phyloP scores from a whole-genome alignment of 2,329 filamentous ascomycete genomes.

The Fusarium pseudograminearum region DNA sequence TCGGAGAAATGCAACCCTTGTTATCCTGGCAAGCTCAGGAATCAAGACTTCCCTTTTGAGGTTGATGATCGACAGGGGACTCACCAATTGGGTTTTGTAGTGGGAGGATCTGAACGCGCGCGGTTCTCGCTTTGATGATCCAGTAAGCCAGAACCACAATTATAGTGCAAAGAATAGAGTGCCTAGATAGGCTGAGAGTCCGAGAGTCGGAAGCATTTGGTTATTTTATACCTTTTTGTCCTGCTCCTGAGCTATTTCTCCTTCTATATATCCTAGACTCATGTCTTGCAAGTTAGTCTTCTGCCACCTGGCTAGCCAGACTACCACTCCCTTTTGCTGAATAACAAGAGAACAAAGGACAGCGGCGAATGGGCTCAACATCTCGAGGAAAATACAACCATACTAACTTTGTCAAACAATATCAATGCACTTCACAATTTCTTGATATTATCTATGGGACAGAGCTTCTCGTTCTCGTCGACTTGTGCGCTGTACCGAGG shows the following conservation, averaged over 20 bases:
- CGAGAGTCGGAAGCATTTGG: background rate
- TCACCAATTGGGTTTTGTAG: conserved; percentile 1
- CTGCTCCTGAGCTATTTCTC: background rate
- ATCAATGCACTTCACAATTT: background rate
- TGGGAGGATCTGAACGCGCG: background rate
- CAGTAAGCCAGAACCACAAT: background rate
- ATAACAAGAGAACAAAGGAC: background rate
- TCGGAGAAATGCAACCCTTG: conserved; percentile 16
- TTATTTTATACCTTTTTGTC: background rate
- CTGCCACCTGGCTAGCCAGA: background rate
- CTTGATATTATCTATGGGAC: too few species aligned
- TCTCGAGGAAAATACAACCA: too few species aligned
- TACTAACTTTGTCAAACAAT: background rate
- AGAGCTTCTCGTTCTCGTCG: background rate
- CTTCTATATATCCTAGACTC: background rate
- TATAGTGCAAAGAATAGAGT: background rate
- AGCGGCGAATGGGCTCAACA: background rate
- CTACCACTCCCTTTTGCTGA: background rate
- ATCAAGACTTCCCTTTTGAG: conserved; percentile 7
- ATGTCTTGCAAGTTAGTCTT: background rate
- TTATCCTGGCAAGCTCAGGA: background rate
- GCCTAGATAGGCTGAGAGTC: background rate
- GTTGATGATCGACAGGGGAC: conserved; percentile 39
- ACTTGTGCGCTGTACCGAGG: background rate
- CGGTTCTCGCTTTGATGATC: background rate